Base-by-base conservation (phyloP, 441 rosid genomes). In the Geranium incanum region DNA sequence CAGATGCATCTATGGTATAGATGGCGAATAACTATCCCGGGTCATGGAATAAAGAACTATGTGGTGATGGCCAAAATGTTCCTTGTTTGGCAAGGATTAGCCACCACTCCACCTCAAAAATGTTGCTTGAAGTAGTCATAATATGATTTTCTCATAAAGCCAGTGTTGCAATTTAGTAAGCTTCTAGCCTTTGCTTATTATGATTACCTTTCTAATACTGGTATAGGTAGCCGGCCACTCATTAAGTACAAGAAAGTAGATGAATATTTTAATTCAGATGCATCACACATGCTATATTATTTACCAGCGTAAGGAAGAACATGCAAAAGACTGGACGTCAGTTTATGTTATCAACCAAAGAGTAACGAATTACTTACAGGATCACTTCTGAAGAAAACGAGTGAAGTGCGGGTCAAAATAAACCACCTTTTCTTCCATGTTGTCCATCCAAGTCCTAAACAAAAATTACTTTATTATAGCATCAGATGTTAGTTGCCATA, bases 381-480 rank as follows among this genome's bases (percentile, higher is more conserved):
- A 88, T 95, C 98, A 74, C 93, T 93, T 76, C 98, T 86, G 81
- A 95, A 95, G 89, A 95, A 95, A 84, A 95, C 98, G 68, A 95
- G 81, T 36, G 99, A 95, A 21, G 92, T 95, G 67, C 87, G 87
- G 6, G 99, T 93, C 74, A 95, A 81, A 75, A 95, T 93, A 78
- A 95, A 95, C 99, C 99, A 95, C 71, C 99, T 81, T 81, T 93
- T 95, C 85, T 95, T 95, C 99, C 98, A 95, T 9, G 98, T 84
- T 67, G 98, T 91, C 99, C 99, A 95, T 52, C 99, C 99, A 80
- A 95, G 89, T 79, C 99, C 99, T 95, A 73, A 67, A 55, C 41
- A 38, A 41, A 15, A 55, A 23, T 66, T 33, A 33, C 70, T 68
- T 3, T 48, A 70, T 48, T 57, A 39, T 5, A 16, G 13, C 21